Conservation (phyloP, 106 monocot genomes). For the Chionographis japonica region DNA sequence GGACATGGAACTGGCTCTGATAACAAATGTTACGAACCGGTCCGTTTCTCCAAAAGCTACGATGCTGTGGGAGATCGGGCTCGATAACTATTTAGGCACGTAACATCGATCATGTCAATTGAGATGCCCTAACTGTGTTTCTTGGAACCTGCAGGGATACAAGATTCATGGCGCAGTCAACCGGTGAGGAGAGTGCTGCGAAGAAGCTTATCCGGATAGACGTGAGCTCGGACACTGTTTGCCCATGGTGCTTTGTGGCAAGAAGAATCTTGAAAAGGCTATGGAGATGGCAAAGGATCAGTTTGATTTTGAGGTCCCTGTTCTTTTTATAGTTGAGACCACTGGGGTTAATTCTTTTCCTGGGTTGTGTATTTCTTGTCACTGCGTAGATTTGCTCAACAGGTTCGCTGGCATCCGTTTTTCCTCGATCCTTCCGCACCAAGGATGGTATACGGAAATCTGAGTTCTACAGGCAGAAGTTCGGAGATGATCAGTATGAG, state of each 20-base stretch:
- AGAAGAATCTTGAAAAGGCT: slow-evolving; percentile 91
- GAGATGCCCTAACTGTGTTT: neutral
- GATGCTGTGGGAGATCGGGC: too few species aligned
- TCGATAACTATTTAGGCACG: too few species aligned
- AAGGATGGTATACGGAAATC: slow-evolving; percentile 73
- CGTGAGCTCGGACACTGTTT: slow-evolving; percentile 79
- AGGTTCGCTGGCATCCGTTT: slow-evolving; percentile 94
- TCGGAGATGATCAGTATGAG: slow-evolving; percentile 57
- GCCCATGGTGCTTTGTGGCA: slow-evolving; percentile 96
- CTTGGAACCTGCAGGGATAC: slow-evolving; percentile 18
- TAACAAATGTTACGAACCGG: too few species aligned
- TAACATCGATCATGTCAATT: too few species aligned
- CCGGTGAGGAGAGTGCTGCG: neutral
- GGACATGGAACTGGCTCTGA: too few species aligned
- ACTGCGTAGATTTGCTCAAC: neutral
- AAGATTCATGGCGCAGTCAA: slow-evolving; percentile 35
- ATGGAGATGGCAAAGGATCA: slow-evolving; percentile 58
- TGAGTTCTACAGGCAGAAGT: slow-evolving; percentile 59
- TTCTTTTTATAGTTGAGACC: neutral
- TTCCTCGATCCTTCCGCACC: slow-evolving; percentile 69
- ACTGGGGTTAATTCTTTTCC: neutral
- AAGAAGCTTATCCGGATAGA: slow-evolving; percentile 82
- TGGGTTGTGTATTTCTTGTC: neutral
- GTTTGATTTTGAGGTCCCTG: slow-evolving; percentile 75
- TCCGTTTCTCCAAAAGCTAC: too few species aligned